Conservation (phyloP, 768 basidiomycete genomes). For the Boletus vinaceobasis region DNA sequence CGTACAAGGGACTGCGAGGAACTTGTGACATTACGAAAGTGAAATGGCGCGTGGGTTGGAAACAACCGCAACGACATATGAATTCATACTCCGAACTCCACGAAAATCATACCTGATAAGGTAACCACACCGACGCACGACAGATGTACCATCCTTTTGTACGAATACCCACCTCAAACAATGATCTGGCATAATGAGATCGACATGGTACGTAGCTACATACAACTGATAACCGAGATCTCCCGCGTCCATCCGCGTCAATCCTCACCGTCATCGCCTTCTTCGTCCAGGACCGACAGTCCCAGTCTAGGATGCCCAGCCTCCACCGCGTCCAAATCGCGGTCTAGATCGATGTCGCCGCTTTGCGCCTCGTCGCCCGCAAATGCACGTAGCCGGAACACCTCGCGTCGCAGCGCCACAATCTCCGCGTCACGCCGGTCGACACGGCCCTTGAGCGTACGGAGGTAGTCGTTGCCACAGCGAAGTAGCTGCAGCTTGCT, state of each 20-base stretch:
- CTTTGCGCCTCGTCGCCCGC: slow-evolving; percentile 19
- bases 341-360: slow-evolving; percentile 27
- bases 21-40: slow-evolving; percentile 10
- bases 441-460: slow-evolving; percentile 69
- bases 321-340: slow-evolving; percentile 31
- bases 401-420: slow-evolving; percentile 58
- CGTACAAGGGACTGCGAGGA: slow-evolving; percentile 43
- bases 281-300: slow-evolving; percentile 27
- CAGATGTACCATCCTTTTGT: background rate
- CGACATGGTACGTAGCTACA: slow-evolving; percentile 7
- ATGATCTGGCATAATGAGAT: slow-evolving; percentile 6
- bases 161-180: background rate
- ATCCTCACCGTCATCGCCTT: slow-evolving; percentile 33
- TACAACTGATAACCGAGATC: background rate
- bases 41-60: background rate
- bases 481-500: slow-evolving; percentile 90
- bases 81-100: slow-evolving; percentile 23
- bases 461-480: slow-evolving; percentile 87
- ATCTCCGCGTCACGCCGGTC: slow-evolving; percentile 83
- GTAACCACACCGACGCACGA: background rate
- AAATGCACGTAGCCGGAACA: slow-evolving; percentile 52
- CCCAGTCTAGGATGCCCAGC: slow-evolving; percentile 20
- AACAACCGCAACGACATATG: background rate
- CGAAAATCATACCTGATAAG: slow-evolving; percentile 26
- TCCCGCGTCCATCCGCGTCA: background rate